These are phyloP conservation scores for Metschnikowia henanensis DNA, from an alignment of 805 yeast species.

Conservation along the genomic window DNA sequence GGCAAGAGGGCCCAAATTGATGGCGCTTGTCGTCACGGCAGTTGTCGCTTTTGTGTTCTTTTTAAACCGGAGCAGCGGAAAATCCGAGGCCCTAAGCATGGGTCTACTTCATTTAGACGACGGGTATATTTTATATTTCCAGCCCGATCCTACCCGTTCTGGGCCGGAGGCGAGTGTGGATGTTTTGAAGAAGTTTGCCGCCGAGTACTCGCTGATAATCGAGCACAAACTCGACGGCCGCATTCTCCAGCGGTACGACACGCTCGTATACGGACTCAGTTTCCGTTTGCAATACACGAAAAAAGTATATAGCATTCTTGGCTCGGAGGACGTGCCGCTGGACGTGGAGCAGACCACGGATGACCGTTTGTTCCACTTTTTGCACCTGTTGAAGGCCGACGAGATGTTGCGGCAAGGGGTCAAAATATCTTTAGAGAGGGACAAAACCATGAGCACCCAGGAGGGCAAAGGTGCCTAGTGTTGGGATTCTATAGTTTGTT, in stretches of 20 bases:
- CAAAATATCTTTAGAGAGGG: slow-evolving; percentile 14
- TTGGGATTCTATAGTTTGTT: not conserved
- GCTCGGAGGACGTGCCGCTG: not conserved
- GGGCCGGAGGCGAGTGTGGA: not conserved
- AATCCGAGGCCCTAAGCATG: slow-evolving; percentile 2
- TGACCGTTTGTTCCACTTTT: slow-evolving; percentile 6
- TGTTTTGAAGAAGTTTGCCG: slow-evolving; percentile 1
- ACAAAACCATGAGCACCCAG: slow-evolving; percentile 9
- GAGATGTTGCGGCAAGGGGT: slow-evolving; percentile 11
- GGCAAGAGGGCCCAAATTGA: slow-evolving; percentile 5
- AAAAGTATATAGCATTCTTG: slow-evolving; percentile 12
- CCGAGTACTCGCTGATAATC: slow-evolving; percentile 5
- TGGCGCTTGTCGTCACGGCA: slow-evolving; percentile 6
- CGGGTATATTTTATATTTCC: slow-evolving; percentile 7
- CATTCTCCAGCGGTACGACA: slow-evolving; percentile 12
- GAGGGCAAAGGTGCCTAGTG: not conserved
- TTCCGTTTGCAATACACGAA: slow-evolving; percentile 9
- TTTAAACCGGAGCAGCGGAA: not conserved
- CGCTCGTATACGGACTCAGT: slow-evolving; percentile 12
- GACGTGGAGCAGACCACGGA: slow-evolving; percentile 6
- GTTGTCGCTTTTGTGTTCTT: slow-evolving; percentile 1
- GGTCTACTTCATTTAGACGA: slow-evolving; percentile 11
- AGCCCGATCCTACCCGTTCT: not conserved
- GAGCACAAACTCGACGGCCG: slow-evolving; percentile 8
- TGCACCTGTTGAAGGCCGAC: slow-evolving; percentile 6